These are phyloP conservation scores for Xylariaceae sp. DNA, from an alignment of 2,329 filamentous ascomycete genomes.

Conservation along the genomic window DNA sequence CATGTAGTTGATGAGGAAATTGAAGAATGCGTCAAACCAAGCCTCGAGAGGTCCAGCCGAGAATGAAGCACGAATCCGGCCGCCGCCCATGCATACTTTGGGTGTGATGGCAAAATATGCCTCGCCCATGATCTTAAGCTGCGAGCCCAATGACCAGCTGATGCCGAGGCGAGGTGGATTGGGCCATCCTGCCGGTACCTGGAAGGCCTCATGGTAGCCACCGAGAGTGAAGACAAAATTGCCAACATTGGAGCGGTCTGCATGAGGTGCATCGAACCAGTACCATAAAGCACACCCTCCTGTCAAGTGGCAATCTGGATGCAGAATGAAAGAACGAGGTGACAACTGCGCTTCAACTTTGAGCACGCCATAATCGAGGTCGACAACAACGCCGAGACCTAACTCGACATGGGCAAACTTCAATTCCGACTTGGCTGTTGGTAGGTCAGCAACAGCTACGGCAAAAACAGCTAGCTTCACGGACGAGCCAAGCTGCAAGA, in stretches of 20 bases:
- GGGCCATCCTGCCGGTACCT: conserved; percentile 36
- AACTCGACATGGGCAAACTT: conserved; percentile 38
- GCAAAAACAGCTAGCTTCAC: conserved; percentile 37
- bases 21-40: conserved; percentile 38
- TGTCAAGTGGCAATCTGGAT: conserved; percentile 38
- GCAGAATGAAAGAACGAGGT: conserved; percentile 39
- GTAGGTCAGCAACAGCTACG: conserved; percentile 31
- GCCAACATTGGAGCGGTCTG: conserved; percentile 26
- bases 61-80: conserved; percentile 28
- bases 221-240: conserved; percentile 46
- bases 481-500: conserved; percentile 31
- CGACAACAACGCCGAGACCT: conserved; percentile 33
- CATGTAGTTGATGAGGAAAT: conserved; percentile 42
- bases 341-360: conserved; percentile 39
- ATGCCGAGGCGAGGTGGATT: conserved; percentile 38
- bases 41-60: conserved; percentile 34
- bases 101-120: conserved; percentile 47
- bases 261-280: conserved; percentile 34
- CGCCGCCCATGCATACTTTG: conserved; percentile 43
- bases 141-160: conserved; percentile 32
- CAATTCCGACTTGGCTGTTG: conserved; percentile 10
- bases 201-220: conserved; percentile 42
- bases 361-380: conserved; percentile 36
- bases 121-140: conserved; percentile 36
- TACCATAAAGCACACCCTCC: conserved; percentile 42